Conservation (phyloP, 345 rosid genomes). For the Nephelium lappaceum region DNA sequence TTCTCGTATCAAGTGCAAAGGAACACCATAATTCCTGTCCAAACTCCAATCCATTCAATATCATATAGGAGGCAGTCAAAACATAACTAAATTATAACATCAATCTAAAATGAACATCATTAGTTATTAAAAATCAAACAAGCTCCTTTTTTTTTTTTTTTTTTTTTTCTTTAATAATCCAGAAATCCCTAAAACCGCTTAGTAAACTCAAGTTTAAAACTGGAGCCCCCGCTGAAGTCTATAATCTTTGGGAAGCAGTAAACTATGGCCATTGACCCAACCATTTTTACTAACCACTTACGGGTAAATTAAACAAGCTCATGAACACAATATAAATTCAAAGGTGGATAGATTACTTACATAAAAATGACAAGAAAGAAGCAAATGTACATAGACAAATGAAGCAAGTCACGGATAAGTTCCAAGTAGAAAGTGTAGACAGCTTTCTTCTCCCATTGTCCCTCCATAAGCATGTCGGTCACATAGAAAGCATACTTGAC, state of each 20-base stretch:
- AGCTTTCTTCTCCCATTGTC: conserved; percentile 96
- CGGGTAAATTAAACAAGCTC: too few relatives aligned
- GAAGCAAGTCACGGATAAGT: conserved; percentile 92
- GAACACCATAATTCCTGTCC: conserved; percentile 90
- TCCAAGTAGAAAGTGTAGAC: conserved; percentile 94
- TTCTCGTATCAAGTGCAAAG: conserved; percentile 91
- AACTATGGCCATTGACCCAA: too few relatives aligned
- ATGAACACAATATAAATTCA: too few relatives aligned
- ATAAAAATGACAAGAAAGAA: conserved; percentile 94
- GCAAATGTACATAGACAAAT: conserved; percentile 91
- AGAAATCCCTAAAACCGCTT: too few relatives aligned
- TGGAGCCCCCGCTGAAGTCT: too few relatives aligned
- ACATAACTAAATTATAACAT: neutral
- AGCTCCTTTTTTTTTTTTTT: too few relatives aligned
- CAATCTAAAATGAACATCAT: neutral
- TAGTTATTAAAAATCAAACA: neutral
- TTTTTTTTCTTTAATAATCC: too few relatives aligned
- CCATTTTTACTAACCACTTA: too few relatives aligned
- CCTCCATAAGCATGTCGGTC: conserved; percentile 90
- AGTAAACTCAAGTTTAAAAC: too few relatives aligned
- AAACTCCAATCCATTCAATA: neutral
- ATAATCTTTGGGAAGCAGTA: too few relatives aligned
- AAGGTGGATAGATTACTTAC: conserved; percentile 51
- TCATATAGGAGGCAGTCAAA: neutral
- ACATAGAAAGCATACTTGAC: conserved; percentile 88